Evolutionary conservation across 2,329 filamentous ascomycete genomes (phyloP), one percentile per base, ranked within the genome.

Genomic region (Neopestalotiopsis sp.): DNA sequence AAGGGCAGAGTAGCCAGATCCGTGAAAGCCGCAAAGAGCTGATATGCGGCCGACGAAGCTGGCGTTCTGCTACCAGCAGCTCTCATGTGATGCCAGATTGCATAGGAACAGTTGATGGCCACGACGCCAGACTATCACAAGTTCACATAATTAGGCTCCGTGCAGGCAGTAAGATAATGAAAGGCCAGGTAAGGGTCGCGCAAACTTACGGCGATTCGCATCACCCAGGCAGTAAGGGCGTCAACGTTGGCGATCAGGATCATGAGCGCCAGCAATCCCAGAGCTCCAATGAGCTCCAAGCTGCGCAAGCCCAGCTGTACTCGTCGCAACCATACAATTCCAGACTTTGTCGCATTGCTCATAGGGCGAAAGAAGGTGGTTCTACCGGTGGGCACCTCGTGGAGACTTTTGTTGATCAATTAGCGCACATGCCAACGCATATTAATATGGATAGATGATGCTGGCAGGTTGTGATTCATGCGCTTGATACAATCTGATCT

Each of bases 11-110:
- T 80, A 12, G 81, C 82, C 14, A 89, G 75, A 78, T 98, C 95
- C 57, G 92, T 88, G 58, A 94, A 82, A 12, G 89, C 85, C 2
- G 94, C 90, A 78, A 98, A 98, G 68, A 96, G 82, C 80, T 97
- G 94, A 80, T 98, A 98, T 72, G 94, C 95, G 14, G 94, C 91
- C 20, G 94, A 93, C 28, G 94, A 97, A 3, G 86, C 91, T 0
- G 95, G 91, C 0, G 94, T 90, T 65, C 94, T 90, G 59, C 86
- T 88, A 62, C 89, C 89, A 0, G 93, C 88, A 49, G 91, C 89
- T 40, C 93, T 89, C 14, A 88, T 85, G 52, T 97, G 88, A 78
- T 98, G 94, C 75, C 93, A 96, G 70, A 97, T 87, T 57, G 88
- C 93, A 79, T 98, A 98, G 20, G 90, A 75, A 17, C 89, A 90